Base-by-base conservation (phyloP, 305 asterid species). In the Rubia balearica region DNA sequence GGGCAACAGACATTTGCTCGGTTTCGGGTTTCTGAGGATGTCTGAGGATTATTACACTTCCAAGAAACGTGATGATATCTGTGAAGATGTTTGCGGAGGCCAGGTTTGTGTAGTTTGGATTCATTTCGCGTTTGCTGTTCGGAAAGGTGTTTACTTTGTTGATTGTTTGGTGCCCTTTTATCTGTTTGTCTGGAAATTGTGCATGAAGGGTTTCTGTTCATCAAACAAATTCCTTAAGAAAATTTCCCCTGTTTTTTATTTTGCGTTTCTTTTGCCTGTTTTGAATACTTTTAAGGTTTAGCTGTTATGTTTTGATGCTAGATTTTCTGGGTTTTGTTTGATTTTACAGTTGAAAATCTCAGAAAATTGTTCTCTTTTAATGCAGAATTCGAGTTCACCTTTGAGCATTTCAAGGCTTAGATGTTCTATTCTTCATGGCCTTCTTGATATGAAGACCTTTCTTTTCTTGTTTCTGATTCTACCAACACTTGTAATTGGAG, bases 21-120 rank as follows among this genome's bases (percentile, higher is more conserved):
- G 51, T 67, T 42, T 24, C 11, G 46, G 41, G 41, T 33, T 69
- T 33, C 6, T 36, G 22, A 14, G 11, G 73, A 75, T 79, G 71
- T 42, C 77, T 76, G 82, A 80, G 75, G 80, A 75, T 53, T 86
- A 85, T 75, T 79, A 75, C 74, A 69, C 61, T 56, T 85, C 81
- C 41, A 90, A 80, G 72, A 87, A 80, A 81, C 82, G 81, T 22
- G 92, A 83, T 73, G 91, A 84, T 72, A 60, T 85, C 30, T 85
- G 84, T 51, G 81, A 76, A 72, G 88, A 80, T 71, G 81, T 82
- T 79, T 87, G 92, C 71, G 88, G 85, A 64, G 87, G 78, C 13
- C 85, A 84, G 94, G 94, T 88, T 82, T 71, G 79, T 73, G 41
- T 19, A 59, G 74, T 69, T 57, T 17, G 42, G 67, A 19, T 19